Base-by-base conservation (phyloP, 495 filamentous ascomycete species). In the Penicillium goetzii region DNA sequence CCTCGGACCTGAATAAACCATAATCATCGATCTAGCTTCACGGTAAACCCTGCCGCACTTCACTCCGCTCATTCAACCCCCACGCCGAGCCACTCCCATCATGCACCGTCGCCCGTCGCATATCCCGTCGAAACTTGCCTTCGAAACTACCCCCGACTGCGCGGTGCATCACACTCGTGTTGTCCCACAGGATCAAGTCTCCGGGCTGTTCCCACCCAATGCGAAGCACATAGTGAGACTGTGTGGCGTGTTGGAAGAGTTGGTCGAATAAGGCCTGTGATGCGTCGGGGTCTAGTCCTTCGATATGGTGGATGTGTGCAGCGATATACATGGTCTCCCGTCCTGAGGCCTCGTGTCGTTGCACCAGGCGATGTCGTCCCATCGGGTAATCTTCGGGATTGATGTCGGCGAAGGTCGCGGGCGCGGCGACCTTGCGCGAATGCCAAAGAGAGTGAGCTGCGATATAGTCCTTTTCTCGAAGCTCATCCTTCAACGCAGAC, bases 171-270 rank as follows among this genome's bases (percentile, higher is more conserved):
- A 84, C 81, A 28, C 74, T 76, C 0, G 81, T 80, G 65, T 88
- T 88, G 60, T 88, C 86, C 86, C 86, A 89, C 25, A 86, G 79
- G 9, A 87, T 70, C 67, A 87, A 57, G 67, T 87, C 86, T 0
- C 83, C 77, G 0, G 68, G 59, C 12, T 76, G 61, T 47, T 80
- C 58, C 84, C 86, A 88, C 36, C 70, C 65, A 5, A 87, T 77
- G 3, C 70, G 75, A 7, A 83, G 47, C 1, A 75, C 72, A 67
- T 84, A 83, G 57, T 83, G 80, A 0, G 79, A 72, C 74, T 85
- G 80, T 9, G 78, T 82, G 2, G 76, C 76, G 60, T 84, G 83
- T 3, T 59, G 59, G 47, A 81, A 81, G 36, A 89, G 69, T 15
- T 58, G 63, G 30, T 80, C 66, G 1, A 86, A 66, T 50, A 88